Evolutionary conservation across 345 rosid genomes (phyloP).

Genomic region (Bretschneidera sinensis): DNA sequence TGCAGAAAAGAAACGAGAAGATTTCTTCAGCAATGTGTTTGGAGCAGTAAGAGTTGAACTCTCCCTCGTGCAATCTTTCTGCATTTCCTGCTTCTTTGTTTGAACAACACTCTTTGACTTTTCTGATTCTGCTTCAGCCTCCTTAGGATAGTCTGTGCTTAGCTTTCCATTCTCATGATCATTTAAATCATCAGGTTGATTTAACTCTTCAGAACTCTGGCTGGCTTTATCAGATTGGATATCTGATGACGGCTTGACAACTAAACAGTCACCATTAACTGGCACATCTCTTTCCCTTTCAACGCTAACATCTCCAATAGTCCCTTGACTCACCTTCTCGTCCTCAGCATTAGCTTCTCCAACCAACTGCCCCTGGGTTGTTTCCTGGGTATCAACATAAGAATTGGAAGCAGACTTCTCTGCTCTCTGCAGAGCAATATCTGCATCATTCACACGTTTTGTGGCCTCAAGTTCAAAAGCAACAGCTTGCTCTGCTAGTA

Average conservation of each 20-base stretch:
- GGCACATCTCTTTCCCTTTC: conserved; percentile 40
- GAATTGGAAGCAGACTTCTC: conserved; percentile 56
- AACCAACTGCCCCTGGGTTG: conserved; percentile 33
- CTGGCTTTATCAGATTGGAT: conserved; percentile 38
- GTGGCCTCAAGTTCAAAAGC: conserved; percentile 87
- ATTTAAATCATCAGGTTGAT: conserved; percentile 43
- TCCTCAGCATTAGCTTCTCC: conserved; percentile 43
- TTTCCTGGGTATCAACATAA: conserved; percentile 42
- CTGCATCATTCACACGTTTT: conserved; percentile 64
- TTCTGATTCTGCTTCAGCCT: conserved; percentile 63
- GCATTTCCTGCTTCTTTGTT: conserved; percentile 63
- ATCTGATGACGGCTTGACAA: conserved; percentile 34
- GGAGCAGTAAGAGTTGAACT: conserved; percentile 55
- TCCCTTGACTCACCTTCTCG: conserved; percentile 29
- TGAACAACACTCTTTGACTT: conserved; percentile 55
- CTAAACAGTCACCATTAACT: conserved; percentile 37
- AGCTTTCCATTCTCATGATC: conserved; percentile 58
- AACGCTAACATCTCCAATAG: conserved; percentile 21
- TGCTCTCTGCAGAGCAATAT: conserved; percentile 69
- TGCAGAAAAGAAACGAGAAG: conserved; percentile 96
- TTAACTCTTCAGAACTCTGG: conserved; percentile 39
- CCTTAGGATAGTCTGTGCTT: conserved; percentile 43
- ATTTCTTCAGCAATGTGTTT: conserved; percentile 72
- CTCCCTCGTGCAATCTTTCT: conserved; percentile 66
- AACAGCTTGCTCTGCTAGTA: conserved; percentile 94